Percentiles rank a stretch among this genome's conserved stretches.
Conservation (phyloP, 768 basidiomycete genomes). For the Tricholoma sp. region DNA sequence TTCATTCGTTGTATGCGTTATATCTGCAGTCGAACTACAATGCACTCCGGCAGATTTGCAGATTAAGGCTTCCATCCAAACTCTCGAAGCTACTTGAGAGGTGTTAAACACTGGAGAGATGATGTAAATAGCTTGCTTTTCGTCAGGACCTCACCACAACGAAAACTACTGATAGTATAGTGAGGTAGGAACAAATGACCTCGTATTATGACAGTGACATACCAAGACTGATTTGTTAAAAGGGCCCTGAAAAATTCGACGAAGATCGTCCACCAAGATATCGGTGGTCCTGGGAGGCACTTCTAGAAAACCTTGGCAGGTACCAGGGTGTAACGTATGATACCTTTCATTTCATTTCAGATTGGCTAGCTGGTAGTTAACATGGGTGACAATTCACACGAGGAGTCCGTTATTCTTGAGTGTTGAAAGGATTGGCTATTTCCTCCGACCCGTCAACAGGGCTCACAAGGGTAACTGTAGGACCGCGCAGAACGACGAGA, state of each 20-base stretch:
- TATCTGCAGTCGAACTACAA: too few relatives aligned
- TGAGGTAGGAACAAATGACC: neutral
- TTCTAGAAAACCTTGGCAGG: neutral
- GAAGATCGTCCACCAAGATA: neutral
- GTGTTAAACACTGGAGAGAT: too few relatives aligned
- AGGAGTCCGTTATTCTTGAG: conserved; percentile 48
- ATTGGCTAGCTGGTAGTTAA: neutral
- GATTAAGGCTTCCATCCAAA: too few relatives aligned
- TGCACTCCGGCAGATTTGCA: too few relatives aligned
- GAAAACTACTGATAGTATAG: neutral
- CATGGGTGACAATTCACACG: neutral
- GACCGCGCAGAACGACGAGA: conserved; percentile 86
- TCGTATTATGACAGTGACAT: neutral
- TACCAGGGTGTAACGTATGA: neutral
- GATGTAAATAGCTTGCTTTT: neutral
- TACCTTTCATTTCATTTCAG: neutral
- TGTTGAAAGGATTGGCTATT: conserved; percentile 84
- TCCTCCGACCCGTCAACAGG: conserved; percentile 95
- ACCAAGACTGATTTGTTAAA: neutral
- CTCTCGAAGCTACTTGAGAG: too few relatives aligned
- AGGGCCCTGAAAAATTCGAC: neutral
- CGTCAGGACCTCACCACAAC: neutral
- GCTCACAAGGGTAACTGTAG: conserved; percentile 89
- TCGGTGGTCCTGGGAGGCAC: too few relatives aligned
- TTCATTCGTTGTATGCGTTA: too few relatives aligned